Base-by-base conservation (phyloP, 148 eudicot genomes). In the Camellia sinensis region DNA sequence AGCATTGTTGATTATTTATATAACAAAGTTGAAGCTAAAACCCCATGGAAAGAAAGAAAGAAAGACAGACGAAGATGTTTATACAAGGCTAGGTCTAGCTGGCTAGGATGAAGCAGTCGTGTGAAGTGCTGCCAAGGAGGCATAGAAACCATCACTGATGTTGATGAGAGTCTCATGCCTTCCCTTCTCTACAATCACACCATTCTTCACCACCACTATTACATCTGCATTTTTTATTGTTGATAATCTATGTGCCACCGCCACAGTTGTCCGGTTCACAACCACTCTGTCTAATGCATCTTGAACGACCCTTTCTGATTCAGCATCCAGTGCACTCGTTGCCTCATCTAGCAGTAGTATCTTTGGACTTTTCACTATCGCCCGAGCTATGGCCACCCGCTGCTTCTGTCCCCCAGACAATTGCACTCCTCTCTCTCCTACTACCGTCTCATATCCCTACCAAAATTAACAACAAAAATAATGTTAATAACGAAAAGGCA, bases 341-440 rank as follows among this genome's bases (percentile, higher is more conserved):
- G 97, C 97, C 86, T 92, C 97, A 61, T 92, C 97, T 14, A 92
- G 41, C 3, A 92, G 75, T 0, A 92, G 87, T 84, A 92, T 87
- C 76, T 78, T 88, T 1, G 89, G 97, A 22, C 82, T 78, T 79
- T 92, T 92, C 67, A 92, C 86, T 65, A 91, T 91, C 29, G 94
- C 97, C 21, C 97, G 90, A 1, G 97, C 97, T 74, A 91, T 92
- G 52, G 94, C 97, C 48, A 92, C 90, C 17, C 97, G 80, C 67
- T 92, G 97, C 64, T 92, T 92, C 68, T 92, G 97, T 0, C 97
- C 94, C 9, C 97, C 97, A 2, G 97, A 92, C 48, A 92, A 61
- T 60, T 92, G 94, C 13, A 89, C 82, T 76, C 94, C 97, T 56
- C 97, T 82, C 84, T 91, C 97, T 15, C 94, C 97, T 2, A 92